Evolutionary conservation across 139 green algal species (phyloP).

Genomic region (Coelastrella sp.): DNA sequence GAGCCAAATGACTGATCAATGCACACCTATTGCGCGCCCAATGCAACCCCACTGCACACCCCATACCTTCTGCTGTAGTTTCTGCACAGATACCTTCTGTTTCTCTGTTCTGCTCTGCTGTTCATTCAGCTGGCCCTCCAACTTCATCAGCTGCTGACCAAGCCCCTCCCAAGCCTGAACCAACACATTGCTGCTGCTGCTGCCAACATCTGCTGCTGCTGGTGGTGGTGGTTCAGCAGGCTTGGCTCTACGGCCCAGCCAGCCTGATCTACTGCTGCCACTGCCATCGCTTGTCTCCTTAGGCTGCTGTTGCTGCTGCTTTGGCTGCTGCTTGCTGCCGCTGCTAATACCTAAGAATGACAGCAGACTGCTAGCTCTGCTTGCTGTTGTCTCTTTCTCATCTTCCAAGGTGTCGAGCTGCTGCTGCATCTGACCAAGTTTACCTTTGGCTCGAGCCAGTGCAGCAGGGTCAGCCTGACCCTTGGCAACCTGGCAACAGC

Average conservation of each 20-base stretch:
- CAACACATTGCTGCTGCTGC: slow-evolving; percentile 8
- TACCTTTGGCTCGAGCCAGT: slow-evolving; percentile 55
- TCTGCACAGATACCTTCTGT: slow-evolving; percentile 34
- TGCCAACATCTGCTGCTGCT: slow-evolving; percentile 30
- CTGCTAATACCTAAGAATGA: slow-evolving; percentile 45
- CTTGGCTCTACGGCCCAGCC: background rate
- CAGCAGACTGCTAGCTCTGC: slow-evolving; percentile 21
- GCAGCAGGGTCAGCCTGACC: slow-evolving; percentile 38
- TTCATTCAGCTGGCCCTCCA: slow-evolving; percentile 42
- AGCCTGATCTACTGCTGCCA: background rate
- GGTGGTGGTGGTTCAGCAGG: background rate
- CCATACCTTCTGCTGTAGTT: slow-evolving; percentile 33
- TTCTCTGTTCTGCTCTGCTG: slow-evolving; percentile 37
- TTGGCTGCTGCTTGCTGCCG: slow-evolving; percentile 28
- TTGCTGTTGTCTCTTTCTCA: slow-evolving; percentile 26
- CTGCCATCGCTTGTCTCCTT: background rate
- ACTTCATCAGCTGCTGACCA: slow-evolving; percentile 39
- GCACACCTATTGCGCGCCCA: too few relatives aligned
- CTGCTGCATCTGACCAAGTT: slow-evolving; percentile 50
- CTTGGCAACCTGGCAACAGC: slow-evolving; percentile 56
- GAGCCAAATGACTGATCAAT: too few relatives aligned
- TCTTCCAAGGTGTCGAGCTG: slow-evolving; percentile 58
- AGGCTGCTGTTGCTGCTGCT: background rate
- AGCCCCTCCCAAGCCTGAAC: slow-evolving; percentile 39
- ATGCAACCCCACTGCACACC: too few relatives aligned